Percentiles rank a stretch among this genome's conserved stretches.
Conservation (phyloP, 176 grass and related monocot species). For the Oryza glumipatula region DNA sequence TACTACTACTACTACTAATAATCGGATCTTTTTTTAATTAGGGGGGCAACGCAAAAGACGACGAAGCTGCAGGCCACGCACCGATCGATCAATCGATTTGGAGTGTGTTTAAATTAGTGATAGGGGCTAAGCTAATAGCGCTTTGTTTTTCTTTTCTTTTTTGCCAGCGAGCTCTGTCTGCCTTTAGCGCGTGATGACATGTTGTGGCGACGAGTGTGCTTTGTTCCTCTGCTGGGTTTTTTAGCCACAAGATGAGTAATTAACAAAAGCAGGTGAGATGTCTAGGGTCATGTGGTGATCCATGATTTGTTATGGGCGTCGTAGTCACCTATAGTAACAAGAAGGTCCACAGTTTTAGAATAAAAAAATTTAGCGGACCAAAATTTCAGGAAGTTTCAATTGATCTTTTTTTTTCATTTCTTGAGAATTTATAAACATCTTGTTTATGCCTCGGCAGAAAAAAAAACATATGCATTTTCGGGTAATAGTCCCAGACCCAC, state of each 20-base stretch:
- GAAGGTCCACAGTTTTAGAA: neutral
- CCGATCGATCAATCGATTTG: neutral
- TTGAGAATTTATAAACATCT: no score
- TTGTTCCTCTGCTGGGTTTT: neutral
- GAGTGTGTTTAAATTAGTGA: neutral
- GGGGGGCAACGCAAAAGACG: neutral
- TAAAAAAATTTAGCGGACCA: neutral
- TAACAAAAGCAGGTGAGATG: neutral
- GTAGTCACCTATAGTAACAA: neutral
- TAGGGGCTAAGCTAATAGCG: neutral
- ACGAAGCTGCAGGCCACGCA: neutral
- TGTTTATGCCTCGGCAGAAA: no score
- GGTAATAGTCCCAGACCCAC: no score
- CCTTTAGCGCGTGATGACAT: constrained; percentile 30
- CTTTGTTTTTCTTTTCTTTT: neutral
- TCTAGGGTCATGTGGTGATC: constrained; percentile 55
- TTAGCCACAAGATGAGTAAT: neutral
- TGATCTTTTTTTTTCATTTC: no score
- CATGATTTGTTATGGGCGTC: constrained; percentile 46
- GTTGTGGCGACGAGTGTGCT: constrained; percentile 15
- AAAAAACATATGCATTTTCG: no score
- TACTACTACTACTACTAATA: neutral
- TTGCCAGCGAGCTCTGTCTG: constrained; percentile 14
- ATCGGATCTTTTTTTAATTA: neutral
- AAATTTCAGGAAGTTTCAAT: no score